A percentile compares a stretch with the other conserved stretches of the same genome.
These are phyloP conservation scores for Hirsutella rhossiliensis DNA, from an alignment of 2,329 filamentous ascomycete species.

Conservation along the genomic window DNA sequence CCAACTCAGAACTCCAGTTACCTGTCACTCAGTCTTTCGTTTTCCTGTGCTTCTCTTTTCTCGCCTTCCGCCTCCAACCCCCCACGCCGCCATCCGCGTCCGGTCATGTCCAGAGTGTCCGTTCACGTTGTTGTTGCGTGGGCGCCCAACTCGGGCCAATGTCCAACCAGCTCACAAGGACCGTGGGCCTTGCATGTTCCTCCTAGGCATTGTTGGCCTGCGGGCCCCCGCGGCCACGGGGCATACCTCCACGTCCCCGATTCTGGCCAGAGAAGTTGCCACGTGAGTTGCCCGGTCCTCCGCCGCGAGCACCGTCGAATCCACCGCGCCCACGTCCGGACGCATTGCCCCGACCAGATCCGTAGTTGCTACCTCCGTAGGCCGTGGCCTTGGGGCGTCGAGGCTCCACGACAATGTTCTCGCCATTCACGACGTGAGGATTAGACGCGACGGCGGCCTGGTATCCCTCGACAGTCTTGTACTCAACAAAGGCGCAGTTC, in stretches of 20 bases:
- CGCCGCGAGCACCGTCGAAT: conserved; percentile 45
- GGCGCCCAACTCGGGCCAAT: background rate
- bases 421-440: conserved; percentile 72
- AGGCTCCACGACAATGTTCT: conserved; percentile 79
- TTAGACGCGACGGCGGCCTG: conserved; percentile 73
- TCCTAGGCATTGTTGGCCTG: conserved; percentile 39
- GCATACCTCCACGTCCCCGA: conserved; percentile 54
- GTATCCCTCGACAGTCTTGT: conserved; percentile 68
- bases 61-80: background rate
- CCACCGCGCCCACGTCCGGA: conserved; percentile 56
- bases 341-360: conserved; percentile 46
- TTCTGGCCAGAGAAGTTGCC: conserved; percentile 57
- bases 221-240: conserved; percentile 51
- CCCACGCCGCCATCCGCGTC: background rate
- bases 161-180: background rate
- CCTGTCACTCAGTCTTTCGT: conserved; percentile 5
- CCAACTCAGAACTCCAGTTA: conserved; percentile 18
- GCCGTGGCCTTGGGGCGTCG: conserved; percentile 65
- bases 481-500: conserved; percentile 98
- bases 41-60: background rate
- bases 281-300: conserved; percentile 48
- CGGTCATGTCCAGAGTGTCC: background rate
- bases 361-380: conserved; percentile 58
- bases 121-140: background rate
- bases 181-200: conserved; percentile 1